Evolutionary conservation across 1,284 basidiomycete genomes (phyloP), one percentile per base, ranked within the genome.

Genomic region (Ustilago crameri): DNA sequence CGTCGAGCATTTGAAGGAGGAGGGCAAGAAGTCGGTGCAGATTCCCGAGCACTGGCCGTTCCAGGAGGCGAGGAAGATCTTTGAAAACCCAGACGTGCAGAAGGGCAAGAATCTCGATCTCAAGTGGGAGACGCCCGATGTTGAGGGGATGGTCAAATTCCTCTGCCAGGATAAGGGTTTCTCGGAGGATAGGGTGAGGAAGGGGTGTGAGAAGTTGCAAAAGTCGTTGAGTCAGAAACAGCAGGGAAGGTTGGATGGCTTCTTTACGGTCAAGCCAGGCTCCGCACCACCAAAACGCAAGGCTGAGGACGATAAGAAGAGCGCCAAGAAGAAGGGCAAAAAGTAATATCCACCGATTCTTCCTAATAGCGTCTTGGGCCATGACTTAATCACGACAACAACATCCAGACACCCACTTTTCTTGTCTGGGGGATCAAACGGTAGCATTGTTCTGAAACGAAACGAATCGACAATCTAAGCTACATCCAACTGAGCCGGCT

Each of bases 161-260:
- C 84, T 99, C 24, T 95, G 97, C 20, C 89, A 86, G 42, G 93
- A 98, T 79, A 98, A 98, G 83, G 95, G 96, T 2, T 99, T 98
- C 88, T 97, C 93, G 75, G 95, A 98, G 87, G 95, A 99, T 27
- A 90, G 95, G 45, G 93, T 99, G 3, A 90, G 95, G 24, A 95
- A 92, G 82, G 94, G 95, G 17, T 94, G 93, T 7, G 94, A 95
- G 54, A 97, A 97, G 81, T 87, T 99, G 30, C 85, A 89, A 46
- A 95, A 93, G 80, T 91, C 90, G 83, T 86, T 98, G 46, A 90
- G 89, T 51, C 89, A 90, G 40, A 98, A 98, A 82, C 95, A 98
- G 79, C 96, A 98, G 85, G 95, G 95, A 9, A 90, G 95, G 10
- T 86, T 98, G 9, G 96, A 98, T 78, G 92, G 93, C 0, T 98